phyloP scores from a whole-genome alignment of 2,329 filamentous ascomycete species.

The Pseudogymnoascus sp. region DNA sequence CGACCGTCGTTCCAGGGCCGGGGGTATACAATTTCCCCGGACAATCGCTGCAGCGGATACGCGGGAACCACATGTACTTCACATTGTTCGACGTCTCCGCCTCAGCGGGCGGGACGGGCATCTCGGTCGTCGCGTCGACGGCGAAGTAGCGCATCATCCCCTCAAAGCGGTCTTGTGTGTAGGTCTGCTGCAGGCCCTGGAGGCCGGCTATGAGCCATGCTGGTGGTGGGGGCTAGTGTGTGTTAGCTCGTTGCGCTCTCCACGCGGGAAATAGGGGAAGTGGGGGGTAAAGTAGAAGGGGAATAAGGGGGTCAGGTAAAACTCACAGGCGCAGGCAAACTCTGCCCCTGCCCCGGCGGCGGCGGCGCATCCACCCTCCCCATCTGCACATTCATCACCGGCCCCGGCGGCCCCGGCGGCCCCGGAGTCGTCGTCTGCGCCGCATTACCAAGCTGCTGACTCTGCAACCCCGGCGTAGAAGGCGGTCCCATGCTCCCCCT shows the following conservation, averaged over 20 bases:
- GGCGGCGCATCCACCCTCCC: slow-evolving; percentile 60
- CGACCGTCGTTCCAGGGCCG: slow-evolving; percentile 73
- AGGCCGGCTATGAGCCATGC: slow-evolving; percentile 74
- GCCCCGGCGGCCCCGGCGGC: slow-evolving; percentile 21
- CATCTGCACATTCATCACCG: slow-evolving; percentile 45
- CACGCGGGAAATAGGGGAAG: too few relatives aligned
- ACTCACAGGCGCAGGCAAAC: slow-evolving; percentile 54
- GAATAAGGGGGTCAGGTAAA: neutral
- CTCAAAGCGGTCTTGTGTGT: slow-evolving; percentile 79
- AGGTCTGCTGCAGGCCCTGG: slow-evolving; percentile 57
- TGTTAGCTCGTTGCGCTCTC: too few relatives aligned
- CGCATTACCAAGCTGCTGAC: slow-evolving; percentile 18
- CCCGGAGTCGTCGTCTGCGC: slow-evolving; percentile 24
- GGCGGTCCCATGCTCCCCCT: slow-evolving; percentile 48
- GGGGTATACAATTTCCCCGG: slow-evolving; percentile 91
- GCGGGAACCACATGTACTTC: slow-evolving; percentile 75
- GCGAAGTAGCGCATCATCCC: slow-evolving; percentile 84
- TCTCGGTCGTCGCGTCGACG: slow-evolving; percentile 63
- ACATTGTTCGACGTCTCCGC: slow-evolving; percentile 53
- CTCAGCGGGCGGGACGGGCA: slow-evolving; percentile 41
- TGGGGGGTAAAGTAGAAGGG: neutral
- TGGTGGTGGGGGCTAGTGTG: slow-evolving; percentile 78
- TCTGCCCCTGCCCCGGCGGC: slow-evolving; percentile 49
- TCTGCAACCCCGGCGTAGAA: slow-evolving; percentile 31
- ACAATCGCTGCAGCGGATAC: slow-evolving; percentile 88